Evolutionary conservation across 768 basidiomycete species (phyloP), one percentile per base, ranked within the genome.

Genomic region (Daedaleopsis sinensis): DNA sequence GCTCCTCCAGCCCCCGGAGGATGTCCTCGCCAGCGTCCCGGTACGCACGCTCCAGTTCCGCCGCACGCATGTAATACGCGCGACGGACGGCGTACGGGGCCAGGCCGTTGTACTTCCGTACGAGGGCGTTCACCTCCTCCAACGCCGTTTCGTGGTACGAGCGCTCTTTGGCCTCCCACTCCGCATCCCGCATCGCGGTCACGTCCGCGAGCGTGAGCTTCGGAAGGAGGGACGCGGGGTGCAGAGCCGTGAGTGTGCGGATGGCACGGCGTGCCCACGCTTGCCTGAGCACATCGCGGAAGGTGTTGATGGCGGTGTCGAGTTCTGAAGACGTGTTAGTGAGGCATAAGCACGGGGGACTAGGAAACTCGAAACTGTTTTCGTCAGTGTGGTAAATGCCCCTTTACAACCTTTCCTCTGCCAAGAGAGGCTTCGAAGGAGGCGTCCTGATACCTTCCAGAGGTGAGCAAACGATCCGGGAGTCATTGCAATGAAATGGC

Each of bases 1-100:
- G 67, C 59, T 73, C 73, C 36, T 61, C 66, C 38, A 84, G 68
- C 19, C 75, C 81, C 54, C 67, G 62, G 58, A 83, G 61, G 57
- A 91, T 84, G 11, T 82, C 84, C 59, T 82, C 80, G 6, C 72
- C 84, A 43, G 79, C 79, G 7, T 79, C 81, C 35, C 78, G 70
- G 66, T 82, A 90, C 47, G 81, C 70, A 63, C 73, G 79, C 60
- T 79, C 79, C 12, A 94, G 76, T 75, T 94, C 93, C 19, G 71
- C 74, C 10, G 78, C 77, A 23, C 83, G 80, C 23, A 78, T 73
- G 61, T 90, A 80, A 61, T 87, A 84, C 5, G 84, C 77, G 50
- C 89, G 76, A 19, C 92, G 81, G n/a, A 90, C 92, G 5, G 85
- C 78, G 67, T 90, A 90, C 1, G 91, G 93, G 13, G 93, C 93